Base-by-base conservation (phyloP, 345 rosid species). In the Acer negundo region DNA sequence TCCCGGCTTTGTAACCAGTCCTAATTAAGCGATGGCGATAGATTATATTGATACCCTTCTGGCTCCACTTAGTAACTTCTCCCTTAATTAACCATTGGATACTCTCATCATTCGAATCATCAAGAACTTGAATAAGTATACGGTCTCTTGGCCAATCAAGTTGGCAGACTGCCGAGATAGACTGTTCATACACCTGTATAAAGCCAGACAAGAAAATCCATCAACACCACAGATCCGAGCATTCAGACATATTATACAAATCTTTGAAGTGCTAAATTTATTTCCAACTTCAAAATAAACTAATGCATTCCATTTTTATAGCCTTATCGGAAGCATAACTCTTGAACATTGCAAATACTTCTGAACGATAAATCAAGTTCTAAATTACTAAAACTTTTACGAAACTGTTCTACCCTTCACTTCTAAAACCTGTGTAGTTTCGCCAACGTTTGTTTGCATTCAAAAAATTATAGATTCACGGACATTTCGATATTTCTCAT, bases 1-100 rank as follows among this genome's bases (percentile, higher is more conserved):
- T 93, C 72, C 97, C 97, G 74, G 97, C 97, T 87, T 93, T 93
- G 69, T 93, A 93, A 77, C 95, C 97, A 4, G 95, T 93, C 82
- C 97, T 86, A 75, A 88, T 82, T 80, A 86, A 75, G 7, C 97
- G 93, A 79, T 91, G 97, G 64, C 89, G 76, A 75, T 93, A 93
- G 76, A 88, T 82, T 82, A 93, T 91, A 83, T 87, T 88, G 73
- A 93, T 71, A 67, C 92, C 95, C 84, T 80, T 88, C 78, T 91
- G 94, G 66, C 79, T 89, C 97, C 95, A 93, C 74, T 80, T 85
- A 22, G 81, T 58, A 76, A 91, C 93, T 79, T 93, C 94, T 63
- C 78, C 89, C 82, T 82, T 86, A 51, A 93, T 93, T 56, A 93
- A 73, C 74, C 82, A 84, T 49, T 85, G 97, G 83, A 89, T 87